phyloP scores from a whole-genome alignment of 73 alveolate species.

The Paramecium primaurelia region DNA sequence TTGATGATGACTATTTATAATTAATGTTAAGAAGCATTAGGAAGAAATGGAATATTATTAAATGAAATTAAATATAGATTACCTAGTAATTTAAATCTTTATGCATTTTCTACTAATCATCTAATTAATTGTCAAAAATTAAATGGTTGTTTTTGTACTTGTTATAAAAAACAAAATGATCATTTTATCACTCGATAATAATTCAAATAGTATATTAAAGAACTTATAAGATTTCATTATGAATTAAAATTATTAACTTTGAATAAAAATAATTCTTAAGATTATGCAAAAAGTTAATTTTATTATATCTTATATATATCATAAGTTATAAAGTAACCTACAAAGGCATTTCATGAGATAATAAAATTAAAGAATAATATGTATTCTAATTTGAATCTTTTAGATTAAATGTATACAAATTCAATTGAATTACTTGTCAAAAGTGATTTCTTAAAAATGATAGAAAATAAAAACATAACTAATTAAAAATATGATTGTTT shows the following conservation, averaged over 20 bases:
- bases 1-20: neutral
- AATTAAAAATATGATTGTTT: slow-evolving; percentile 2
- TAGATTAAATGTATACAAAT: neutral
- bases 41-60: neutral
- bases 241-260: neutral
- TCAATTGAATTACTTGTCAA: neutral
- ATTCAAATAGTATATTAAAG: neutral
- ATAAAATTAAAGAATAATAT: neutral
- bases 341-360: slow-evolving; percentile 19
- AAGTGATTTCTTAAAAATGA: neutral
- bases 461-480: neutral
- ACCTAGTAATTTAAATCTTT: neutral
- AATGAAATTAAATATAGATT: neutral
- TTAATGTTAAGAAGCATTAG: neutral
- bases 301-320: neutral
- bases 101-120: neutral
- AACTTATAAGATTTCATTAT: neutral
- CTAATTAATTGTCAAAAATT: neutral
- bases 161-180: neutral
- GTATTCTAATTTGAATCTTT: neutral
- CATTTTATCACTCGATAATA: neutral
- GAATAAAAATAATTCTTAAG: neutral
- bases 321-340: neutral
- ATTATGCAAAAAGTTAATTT: neutral
- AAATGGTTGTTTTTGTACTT: neutral